Conservation (phyloP, 1,284 basidiomycete species). For the Ganoderma lingzhi region DNA sequence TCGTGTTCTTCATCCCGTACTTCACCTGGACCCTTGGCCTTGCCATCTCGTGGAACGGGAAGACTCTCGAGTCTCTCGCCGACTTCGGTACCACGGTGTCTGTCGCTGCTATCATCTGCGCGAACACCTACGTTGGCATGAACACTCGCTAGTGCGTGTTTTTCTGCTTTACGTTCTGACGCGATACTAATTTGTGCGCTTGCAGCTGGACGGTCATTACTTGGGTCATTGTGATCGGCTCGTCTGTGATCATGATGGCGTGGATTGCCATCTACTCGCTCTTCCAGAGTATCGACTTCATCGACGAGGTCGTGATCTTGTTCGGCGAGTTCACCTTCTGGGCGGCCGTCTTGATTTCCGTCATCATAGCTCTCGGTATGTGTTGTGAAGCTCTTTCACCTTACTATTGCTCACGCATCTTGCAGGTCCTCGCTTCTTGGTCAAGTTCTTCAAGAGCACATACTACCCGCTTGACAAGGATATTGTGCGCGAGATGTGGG, state of each 20-base stretch:
- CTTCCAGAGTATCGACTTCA: constrained; percentile 74
- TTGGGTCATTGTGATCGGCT: constrained; percentile 82
- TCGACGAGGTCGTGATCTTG: constrained; percentile 76
- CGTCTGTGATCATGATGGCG: constrained; percentile 79
- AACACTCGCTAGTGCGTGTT: constrained; percentile 86
- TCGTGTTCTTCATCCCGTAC: constrained; percentile 93
- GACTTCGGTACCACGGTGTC: constrained; percentile 96
- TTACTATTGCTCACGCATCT: constrained; percentile 18
- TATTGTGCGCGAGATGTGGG: constrained; percentile 91
- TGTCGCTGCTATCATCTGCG: constrained; percentile 86
- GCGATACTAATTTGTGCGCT: constrained; percentile 19
- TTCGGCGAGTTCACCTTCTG: constrained; percentile 87
- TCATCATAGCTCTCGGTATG: constrained; percentile 76
- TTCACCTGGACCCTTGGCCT: constrained; percentile 75
- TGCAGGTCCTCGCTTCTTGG: constrained; percentile 74
- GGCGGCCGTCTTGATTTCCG: constrained; percentile 76
- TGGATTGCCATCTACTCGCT: constrained; percentile 91
- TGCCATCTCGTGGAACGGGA: constrained; percentile 76
- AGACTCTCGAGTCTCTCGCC: constrained; percentile 78
- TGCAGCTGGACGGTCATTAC: constrained; percentile 89
- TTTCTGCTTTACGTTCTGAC: neutral
- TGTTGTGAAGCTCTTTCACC: constrained; percentile 24
- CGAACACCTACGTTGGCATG: constrained; percentile 89
- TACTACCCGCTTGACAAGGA: constrained; percentile 84
- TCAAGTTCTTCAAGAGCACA: constrained; percentile 72